phyloP scores from a whole-genome alignment of 306 rosid genomes.

The Prunus mume region DNA sequence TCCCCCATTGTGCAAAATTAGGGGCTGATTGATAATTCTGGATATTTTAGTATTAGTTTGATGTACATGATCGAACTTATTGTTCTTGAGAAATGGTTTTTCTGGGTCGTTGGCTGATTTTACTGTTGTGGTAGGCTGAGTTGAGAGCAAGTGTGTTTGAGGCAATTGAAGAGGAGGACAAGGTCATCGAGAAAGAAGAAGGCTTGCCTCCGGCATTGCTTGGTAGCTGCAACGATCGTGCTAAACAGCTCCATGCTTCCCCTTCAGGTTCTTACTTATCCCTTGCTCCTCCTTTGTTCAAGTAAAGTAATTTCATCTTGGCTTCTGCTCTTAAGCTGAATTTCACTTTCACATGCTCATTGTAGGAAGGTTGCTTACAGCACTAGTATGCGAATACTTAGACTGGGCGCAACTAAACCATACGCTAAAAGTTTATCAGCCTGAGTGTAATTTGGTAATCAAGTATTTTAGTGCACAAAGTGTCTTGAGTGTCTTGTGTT shows the following conservation, averaged over 20 bases:
- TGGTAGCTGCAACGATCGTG: conserved; percentile 98
- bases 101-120: neutral
- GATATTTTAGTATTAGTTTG: neutral
- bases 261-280: conserved; percentile 62
- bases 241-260: conserved; percentile 95
- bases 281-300: neutral
- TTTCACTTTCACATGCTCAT: conserved; percentile 1
- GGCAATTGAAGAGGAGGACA: conserved; percentile 98
- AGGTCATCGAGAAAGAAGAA: conserved; percentile 80
- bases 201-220: conserved; percentile 92
- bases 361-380: conserved; percentile 94
- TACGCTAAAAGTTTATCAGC: conserved; percentile 87
- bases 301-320: neutral
- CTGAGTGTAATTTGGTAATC: conserved; percentile 97
- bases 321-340: neutral
- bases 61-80: neutral
- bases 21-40: conserved; percentile 4
- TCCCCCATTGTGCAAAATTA: neutral
- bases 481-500: neutral
- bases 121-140: conserved; percentile 62
- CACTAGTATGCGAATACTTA: conserved; percentile 85
- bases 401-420: conserved; percentile 98
- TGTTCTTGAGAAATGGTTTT: neutral
- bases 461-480: neutral
- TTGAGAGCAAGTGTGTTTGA: conserved; percentile 96